Conservation (phyloP, 148 eudicot species). For the Chenopodium berlandieri region DNA sequence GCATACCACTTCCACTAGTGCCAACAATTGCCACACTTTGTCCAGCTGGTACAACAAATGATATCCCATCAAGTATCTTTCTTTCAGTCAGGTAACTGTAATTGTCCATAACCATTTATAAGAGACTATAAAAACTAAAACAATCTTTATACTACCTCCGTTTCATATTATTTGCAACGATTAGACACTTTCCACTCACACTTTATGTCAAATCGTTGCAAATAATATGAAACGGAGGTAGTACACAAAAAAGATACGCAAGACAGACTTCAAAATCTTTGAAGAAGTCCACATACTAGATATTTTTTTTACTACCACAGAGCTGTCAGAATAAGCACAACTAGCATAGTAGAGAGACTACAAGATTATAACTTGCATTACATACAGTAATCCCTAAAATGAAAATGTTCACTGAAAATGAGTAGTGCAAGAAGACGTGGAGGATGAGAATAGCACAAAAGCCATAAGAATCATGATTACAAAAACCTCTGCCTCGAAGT, state of each 20-base stretch:
- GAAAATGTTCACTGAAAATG: neutral
- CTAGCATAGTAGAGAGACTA: neutral
- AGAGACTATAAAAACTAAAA: constrained; percentile 11
- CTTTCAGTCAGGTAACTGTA: constrained; percentile 79
- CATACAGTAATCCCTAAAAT: neutral
- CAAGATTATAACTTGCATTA: neutral
- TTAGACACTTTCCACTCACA: too few relatives aligned
- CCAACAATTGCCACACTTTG: constrained; percentile 96
- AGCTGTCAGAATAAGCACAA: neutral
- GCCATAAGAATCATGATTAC: neutral
- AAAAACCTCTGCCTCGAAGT: neutral
- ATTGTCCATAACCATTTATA: constrained; percentile 20
- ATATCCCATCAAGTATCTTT: constrained; percentile 93
- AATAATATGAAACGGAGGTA: too few relatives aligned
- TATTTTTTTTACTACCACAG: neutral
- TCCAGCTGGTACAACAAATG: constrained; percentile 88
- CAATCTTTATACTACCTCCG: neutral
- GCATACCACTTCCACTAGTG: constrained; percentile 98
- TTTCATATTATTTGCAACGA: too few relatives aligned
- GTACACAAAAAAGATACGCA: neutral
- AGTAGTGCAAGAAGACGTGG: neutral
- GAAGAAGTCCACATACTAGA: neutral
- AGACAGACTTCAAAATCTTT: neutral
- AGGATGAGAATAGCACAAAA: neutral
- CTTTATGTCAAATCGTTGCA: too few relatives aligned